Conservation (phyloP, 2,329 filamentous ascomycete species). For the Aspergillus pseudonomiae region DNA sequence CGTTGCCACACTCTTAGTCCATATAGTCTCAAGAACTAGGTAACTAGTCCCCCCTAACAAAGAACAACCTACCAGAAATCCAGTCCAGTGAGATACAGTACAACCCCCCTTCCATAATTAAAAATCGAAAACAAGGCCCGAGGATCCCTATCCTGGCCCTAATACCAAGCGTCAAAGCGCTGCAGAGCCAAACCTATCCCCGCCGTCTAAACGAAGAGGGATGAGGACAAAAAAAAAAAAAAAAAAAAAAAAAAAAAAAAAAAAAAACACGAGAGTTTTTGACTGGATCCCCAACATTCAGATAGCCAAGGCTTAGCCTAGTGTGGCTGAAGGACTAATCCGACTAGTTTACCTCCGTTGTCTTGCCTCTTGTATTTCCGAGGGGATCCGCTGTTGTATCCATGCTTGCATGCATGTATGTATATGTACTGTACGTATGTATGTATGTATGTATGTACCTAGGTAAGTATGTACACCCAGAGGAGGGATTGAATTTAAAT, state of each 20-base stretch:
- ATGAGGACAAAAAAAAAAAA: background rate
- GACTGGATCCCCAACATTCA: slow-evolving; percentile 17
- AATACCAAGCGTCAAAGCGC: slow-evolving; percentile 22
- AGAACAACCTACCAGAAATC: background rate
- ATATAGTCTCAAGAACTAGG: background rate
- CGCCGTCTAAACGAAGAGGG: slow-evolving; percentile 10
- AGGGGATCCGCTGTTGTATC: slow-evolving; percentile 8
- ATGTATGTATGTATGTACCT: background rate
- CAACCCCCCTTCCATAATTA: background rate
- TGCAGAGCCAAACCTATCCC: slow-evolving; percentile 26
- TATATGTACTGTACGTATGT: background rate
- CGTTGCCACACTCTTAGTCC: slow-evolving; percentile 6
- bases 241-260: background rate
- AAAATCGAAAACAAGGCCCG: background rate
- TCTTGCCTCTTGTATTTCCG: slow-evolving; percentile 8
- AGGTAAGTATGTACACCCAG: background rate
- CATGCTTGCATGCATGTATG: slow-evolving; percentile 6
- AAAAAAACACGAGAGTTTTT: slow-evolving; percentile 14
- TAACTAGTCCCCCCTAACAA: background rate
- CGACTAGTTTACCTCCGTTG: background rate
- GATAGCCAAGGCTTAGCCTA: slow-evolving; percentile 26
- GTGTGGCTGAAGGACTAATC: slow-evolving; percentile 5
- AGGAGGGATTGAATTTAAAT: background rate
- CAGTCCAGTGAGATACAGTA: too few species aligned
- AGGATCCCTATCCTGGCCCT: slow-evolving; percentile 19